Conservation (phyloP, 2,329 filamentous ascomycete species). For the Nothomitra cinnamomea region DNA sequence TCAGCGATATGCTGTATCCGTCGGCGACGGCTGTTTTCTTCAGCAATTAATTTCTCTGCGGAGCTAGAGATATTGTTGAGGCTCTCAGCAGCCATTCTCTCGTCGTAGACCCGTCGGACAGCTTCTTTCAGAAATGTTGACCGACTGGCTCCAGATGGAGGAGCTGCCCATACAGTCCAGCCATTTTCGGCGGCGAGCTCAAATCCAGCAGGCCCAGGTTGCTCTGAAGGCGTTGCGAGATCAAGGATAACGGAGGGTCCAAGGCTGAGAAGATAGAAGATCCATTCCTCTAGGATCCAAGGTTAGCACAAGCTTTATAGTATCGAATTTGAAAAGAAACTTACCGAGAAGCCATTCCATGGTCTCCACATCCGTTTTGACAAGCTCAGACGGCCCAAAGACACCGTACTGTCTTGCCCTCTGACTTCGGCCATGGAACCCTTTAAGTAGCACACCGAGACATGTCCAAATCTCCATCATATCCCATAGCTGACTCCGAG, state of each 20-base stretch:
- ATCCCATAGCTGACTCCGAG: slow-evolving; percentile 39
- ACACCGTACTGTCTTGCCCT: slow-evolving; percentile 39
- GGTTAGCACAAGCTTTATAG: slow-evolving; percentile 10
- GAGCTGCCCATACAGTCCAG: slow-evolving; percentile 38
- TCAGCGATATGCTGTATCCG: background rate
- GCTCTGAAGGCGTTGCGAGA: slow-evolving; percentile 26
- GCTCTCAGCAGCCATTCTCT: slow-evolving; percentile 24
- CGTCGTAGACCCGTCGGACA: slow-evolving; percentile 41
- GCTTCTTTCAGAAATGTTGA: slow-evolving; percentile 43
- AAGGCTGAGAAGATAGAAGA: slow-evolving; percentile 39
- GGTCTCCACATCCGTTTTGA: slow-evolving; percentile 29
- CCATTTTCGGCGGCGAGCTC: slow-evolving; percentile 33
- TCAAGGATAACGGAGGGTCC: slow-evolving; percentile 38
- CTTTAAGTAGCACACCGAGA: slow-evolving; percentile 36
- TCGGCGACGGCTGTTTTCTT: slow-evolving; percentile 6
- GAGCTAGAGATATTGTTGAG: slow-evolving; percentile 10
- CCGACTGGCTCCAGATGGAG: slow-evolving; percentile 29
- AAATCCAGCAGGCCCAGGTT: slow-evolving; percentile 30
- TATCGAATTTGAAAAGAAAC: slow-evolving; percentile 9
- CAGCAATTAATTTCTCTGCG: background rate
- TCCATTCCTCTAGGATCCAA: slow-evolving; percentile 37
- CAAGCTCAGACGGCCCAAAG: slow-evolving; percentile 31
- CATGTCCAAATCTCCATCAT: slow-evolving; percentile 50
- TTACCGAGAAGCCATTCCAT: slow-evolving; percentile 37
- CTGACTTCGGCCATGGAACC: slow-evolving; percentile 34